phyloP scores from a whole-genome alignment of 2,329 filamentous ascomycete genomes.

The Laburnicola sp. region DNA sequence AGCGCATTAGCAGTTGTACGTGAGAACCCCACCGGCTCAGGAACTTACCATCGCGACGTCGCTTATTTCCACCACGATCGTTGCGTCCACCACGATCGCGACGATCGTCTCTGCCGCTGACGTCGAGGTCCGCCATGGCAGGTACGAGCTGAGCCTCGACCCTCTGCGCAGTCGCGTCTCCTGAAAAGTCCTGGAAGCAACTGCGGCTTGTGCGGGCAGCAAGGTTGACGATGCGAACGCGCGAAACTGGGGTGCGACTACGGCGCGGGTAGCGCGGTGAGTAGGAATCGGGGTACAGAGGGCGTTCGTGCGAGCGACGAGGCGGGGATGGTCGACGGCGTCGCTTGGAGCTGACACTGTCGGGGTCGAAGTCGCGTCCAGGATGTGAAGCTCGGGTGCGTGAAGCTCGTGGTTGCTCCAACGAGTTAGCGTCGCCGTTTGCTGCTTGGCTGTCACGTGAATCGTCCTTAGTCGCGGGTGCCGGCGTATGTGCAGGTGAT shows the following conservation, averaged over 20 bases:
- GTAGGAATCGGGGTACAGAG: constrained; percentile 8
- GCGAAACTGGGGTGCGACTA: constrained; percentile 2
- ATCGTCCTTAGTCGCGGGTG: not conserved
- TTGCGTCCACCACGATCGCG: constrained; percentile 24
- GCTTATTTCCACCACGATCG: constrained; percentile 31
- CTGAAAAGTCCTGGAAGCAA: constrained; percentile 1
- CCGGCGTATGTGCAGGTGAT: not conserved
- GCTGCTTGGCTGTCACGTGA: constrained; percentile 18
- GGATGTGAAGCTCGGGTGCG: constrained; percentile 1
- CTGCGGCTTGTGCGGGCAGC: not conserved
- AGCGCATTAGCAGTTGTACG: constrained; percentile 9
- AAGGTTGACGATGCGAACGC: constrained; percentile 12
- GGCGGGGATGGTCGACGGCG: constrained; percentile 16
- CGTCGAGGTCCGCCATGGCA: constrained; percentile 35
- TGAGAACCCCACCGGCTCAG: constrained; percentile 11
- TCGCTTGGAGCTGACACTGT: constrained; percentile 6
- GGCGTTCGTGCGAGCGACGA: constrained; percentile 5
- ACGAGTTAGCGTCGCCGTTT: constrained; percentile 18
- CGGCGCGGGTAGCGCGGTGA: not conserved
- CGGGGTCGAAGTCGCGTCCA: constrained; percentile 20
- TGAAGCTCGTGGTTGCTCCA: constrained; percentile 13
- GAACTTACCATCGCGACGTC: constrained; percentile 37
- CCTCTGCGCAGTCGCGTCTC: constrained; percentile 15
- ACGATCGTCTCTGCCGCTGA: constrained; percentile 31
- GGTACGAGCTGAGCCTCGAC: constrained; percentile 16